Conservation (phyloP, 1,284 basidiomycete genomes). For the Hymenochaete sp. region DNA sequence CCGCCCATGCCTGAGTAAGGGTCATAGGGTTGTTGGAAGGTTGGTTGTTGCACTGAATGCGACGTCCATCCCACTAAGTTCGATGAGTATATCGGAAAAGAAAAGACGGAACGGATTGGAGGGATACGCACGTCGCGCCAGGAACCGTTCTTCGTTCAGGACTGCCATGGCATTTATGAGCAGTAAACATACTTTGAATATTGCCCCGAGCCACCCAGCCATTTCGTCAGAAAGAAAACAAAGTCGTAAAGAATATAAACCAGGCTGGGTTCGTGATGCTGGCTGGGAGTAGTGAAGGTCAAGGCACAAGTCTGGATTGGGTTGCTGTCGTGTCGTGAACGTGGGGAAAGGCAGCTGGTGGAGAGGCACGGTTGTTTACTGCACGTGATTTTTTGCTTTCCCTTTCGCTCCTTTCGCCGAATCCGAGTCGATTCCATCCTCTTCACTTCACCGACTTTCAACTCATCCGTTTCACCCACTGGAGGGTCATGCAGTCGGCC, state of each 20-base stretch:
- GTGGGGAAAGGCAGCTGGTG: too few relatives aligned
- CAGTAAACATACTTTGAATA: slow-evolving; percentile 69
- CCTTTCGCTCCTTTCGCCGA: too few relatives aligned
- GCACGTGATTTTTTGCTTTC: background rate
- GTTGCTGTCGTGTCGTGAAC: background rate
- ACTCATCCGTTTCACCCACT: too few relatives aligned
- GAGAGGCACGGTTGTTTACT: background rate
- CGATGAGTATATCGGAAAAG: too few relatives aligned
- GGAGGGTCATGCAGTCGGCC: slow-evolving; percentile 13
- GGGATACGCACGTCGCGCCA: slow-evolving; percentile 72
- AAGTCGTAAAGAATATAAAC: too few relatives aligned
- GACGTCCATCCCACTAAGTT: slow-evolving; percentile 78
- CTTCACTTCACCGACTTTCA: too few relatives aligned
- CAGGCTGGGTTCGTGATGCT: slow-evolving; percentile 3
- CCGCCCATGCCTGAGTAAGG: slow-evolving; percentile 45
- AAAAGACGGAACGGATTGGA: too few relatives aligned
- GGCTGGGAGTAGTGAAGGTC: slow-evolving; percentile 3
- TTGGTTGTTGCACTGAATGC: slow-evolving; percentile 55
- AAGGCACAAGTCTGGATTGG: background rate
- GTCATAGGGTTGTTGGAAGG: slow-evolving; percentile 61
- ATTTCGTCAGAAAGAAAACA: slow-evolving; percentile 19
- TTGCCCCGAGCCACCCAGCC: slow-evolving; percentile 41
- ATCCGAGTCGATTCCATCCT: too few relatives aligned
- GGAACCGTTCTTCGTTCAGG: slow-evolving; percentile 90
- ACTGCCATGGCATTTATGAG: slow-evolving; percentile 92